Conservation (phyloP, 2,329 filamentous ascomycete species). For the Arthrobotrys iridis region DNA sequence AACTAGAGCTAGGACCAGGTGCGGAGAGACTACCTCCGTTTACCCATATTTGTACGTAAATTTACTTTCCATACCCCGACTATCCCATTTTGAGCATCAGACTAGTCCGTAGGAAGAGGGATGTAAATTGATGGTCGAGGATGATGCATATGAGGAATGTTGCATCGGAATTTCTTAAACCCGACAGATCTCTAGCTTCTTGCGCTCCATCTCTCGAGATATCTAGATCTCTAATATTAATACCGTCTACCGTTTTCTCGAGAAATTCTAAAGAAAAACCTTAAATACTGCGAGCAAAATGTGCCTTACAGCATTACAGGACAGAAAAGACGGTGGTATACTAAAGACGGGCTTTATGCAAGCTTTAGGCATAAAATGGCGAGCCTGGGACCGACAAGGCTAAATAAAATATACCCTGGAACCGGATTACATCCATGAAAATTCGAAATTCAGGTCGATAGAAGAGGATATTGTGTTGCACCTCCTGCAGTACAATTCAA, state of each 20-base stretch:
- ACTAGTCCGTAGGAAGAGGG: not conserved
- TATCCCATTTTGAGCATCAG: not conserved
- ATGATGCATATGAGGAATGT: conserved; percentile 20
- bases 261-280: not conserved
- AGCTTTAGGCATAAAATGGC: conserved; percentile 19
- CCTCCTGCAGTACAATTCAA: not conserved
- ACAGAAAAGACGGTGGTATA: conserved; percentile 14
- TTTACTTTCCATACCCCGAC: not conserved
- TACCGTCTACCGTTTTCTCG: no score
- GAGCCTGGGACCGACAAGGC: conserved; percentile 25
- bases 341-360: not conserved
- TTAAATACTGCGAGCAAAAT: not conserved
- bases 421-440: not conserved
- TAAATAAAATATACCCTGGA: conserved; percentile 43
- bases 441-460: not conserved
- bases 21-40: conserved; percentile 39
- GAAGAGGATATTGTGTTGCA: conserved; percentile 9
- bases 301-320: not conserved
- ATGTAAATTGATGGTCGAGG: not conserved
- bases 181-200: not conserved
- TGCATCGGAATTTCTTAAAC: conserved; percentile 23
- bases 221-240: no score
- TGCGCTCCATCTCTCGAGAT: no score
- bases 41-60: conserved; percentile 13
- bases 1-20: not conserved